Evolutionary conservation across 345 rosid species (phyloP).

Genomic region (Gossypium arboreum): DNA sequence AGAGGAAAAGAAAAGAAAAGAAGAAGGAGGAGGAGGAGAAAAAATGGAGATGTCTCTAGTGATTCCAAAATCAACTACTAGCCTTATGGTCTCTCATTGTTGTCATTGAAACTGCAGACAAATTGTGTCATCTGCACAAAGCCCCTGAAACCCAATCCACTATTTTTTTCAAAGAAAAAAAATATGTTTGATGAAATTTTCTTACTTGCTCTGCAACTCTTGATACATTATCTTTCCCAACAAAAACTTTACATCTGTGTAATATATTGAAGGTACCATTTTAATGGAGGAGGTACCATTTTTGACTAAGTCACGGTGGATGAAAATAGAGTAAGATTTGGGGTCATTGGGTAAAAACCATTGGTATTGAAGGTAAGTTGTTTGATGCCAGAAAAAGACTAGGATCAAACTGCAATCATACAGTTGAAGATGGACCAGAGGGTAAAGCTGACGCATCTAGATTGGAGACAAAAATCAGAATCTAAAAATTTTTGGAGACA

Average conservation of each 20-base stretch:
- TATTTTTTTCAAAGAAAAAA: too few species aligned
- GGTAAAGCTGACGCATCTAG: slow-evolving; percentile 90
- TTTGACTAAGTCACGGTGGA: slow-evolving; percentile 64
- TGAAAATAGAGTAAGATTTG: slow-evolving; percentile 67
- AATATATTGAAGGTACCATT: slow-evolving; percentile 44
- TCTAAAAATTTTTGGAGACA: slow-evolving; percentile 67
- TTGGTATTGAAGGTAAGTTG: slow-evolving; percentile 75
- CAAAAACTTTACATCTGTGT: neutral
- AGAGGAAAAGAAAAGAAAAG: too few species aligned
- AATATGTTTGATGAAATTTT: neutral
- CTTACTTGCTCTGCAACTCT: neutral
- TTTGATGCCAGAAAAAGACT: slow-evolving; percentile 84
- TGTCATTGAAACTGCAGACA: neutral
- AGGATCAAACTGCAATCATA: slow-evolving; percentile 97
- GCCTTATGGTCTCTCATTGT: neutral
- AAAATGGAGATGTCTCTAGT: too few species aligned
- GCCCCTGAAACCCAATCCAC: too few species aligned
- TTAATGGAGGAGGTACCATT: slow-evolving; percentile 64
- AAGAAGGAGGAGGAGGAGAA: too few species aligned
- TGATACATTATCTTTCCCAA: neutral
- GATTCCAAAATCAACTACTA: neutral
- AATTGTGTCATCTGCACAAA: neutral
- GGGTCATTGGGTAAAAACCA: slow-evolving; percentile 86
- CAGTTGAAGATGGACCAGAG: slow-evolving; percentile 86
- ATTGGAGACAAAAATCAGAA: slow-evolving; percentile 82